phyloP scores from a whole-genome alignment of 2,329 filamentous ascomycete genomes.

The Penicillium thymicola region DNA sequence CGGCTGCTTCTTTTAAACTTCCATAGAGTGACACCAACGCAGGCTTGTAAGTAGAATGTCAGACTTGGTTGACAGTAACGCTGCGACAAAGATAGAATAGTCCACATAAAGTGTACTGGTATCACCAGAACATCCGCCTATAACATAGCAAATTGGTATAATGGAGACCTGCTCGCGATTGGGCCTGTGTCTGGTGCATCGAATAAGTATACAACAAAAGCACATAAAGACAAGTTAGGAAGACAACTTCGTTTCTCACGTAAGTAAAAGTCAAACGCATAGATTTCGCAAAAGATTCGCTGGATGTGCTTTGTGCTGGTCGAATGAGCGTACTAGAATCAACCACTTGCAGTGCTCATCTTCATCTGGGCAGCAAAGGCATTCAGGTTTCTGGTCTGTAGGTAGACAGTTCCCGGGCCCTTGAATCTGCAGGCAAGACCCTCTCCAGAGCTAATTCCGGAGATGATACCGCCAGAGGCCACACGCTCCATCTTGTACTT shows the following conservation, averaged over 20 bases:
- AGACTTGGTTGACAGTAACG: neutral
- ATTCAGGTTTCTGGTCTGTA: slow-evolving; percentile 85
- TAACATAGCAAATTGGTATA: slow-evolving; percentile 1
- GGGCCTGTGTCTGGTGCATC: neutral
- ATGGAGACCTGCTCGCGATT: neutral
- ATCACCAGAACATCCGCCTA: neutral
- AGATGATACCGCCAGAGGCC: slow-evolving; percentile 88
- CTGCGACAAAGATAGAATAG: neutral
- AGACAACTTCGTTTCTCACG: too few species aligned
- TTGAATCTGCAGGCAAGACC: slow-evolving; percentile 93
- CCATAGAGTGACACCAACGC: neutral
- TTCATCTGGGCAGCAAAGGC: slow-evolving; percentile 56
- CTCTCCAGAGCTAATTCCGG: slow-evolving; percentile 75
- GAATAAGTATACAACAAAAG: neutral
- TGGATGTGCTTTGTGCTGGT: too few species aligned
- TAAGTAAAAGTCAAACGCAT: neutral
- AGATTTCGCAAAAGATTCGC: neutral
- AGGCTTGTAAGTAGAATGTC: neutral
- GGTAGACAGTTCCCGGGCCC: slow-evolving; percentile 81
- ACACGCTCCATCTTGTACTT: slow-evolving; percentile 90
- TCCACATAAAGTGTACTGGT: neutral
- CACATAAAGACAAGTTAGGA: neutral
- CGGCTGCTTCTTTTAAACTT: neutral
- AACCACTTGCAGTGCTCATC: slow-evolving; percentile 35
- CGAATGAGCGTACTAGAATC: neutral